These are phyloP conservation scores for Apiospora aurea DNA, from an alignment of 2,329 filamentous ascomycete genomes.

Conservation along the genomic window DNA sequence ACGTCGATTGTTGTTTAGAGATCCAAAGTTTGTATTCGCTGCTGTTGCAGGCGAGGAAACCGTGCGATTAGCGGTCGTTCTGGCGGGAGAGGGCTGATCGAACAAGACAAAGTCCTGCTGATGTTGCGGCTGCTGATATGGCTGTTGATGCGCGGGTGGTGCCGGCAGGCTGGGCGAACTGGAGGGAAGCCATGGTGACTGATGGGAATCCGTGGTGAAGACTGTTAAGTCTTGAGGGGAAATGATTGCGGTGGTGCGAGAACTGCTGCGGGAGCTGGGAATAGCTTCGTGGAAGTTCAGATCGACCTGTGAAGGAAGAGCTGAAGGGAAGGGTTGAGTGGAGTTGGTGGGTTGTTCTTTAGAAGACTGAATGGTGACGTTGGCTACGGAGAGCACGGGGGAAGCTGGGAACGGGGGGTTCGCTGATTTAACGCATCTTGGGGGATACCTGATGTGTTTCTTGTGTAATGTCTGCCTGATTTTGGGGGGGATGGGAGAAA, in stretches of 20 bases:
- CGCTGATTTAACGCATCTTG: slow-evolving; percentile 67
- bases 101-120: slow-evolving; percentile 84
- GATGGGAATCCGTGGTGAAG: slow-evolving; percentile 82
- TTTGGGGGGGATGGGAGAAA: slow-evolving; percentile 45
- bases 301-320: slow-evolving; percentile 63
- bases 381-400: slow-evolving; percentile 43
- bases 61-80: slow-evolving; percentile 51
- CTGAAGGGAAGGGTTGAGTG: slow-evolving; percentile 59
- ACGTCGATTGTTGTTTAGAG: slow-evolving; percentile 47
- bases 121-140: slow-evolving; percentile 57
- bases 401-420: slow-evolving; percentile 34
- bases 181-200: slow-evolving; percentile 82
- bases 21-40: slow-evolving; percentile 48
- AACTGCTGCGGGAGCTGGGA: slow-evolving; percentile 64
- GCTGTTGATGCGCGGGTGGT: slow-evolving; percentile 61
- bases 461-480: slow-evolving; percentile 42
- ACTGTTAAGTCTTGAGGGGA: slow-evolving; percentile 71
- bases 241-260: slow-evolving; percentile 65
- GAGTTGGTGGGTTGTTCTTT: slow-evolving; percentile 49
- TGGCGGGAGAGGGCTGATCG: slow-evolving; percentile 57
- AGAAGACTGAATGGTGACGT: slow-evolving; percentile 63
- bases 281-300: slow-evolving; percentile 73
- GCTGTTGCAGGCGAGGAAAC: slow-evolving; percentile 53
- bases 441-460: slow-evolving; percentile 46
- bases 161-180: slow-evolving; percentile 69